These are phyloP conservation scores for Scheffersomyces titani DNA, from an alignment of 1,139 yeast genomes.

Conservation along the genomic window DNA sequence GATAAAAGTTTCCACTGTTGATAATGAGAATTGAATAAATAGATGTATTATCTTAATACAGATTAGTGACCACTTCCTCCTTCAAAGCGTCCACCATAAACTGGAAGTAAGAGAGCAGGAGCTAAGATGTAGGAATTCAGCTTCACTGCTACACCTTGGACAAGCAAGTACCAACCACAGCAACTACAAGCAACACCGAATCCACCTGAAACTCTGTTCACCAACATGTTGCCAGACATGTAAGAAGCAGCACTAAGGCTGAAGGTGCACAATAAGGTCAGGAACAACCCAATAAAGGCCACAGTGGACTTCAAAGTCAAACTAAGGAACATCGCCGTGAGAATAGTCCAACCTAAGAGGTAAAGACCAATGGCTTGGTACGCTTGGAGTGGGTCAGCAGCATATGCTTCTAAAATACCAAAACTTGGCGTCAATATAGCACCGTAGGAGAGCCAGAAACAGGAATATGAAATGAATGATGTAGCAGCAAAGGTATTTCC, in stretches of 20 bases:
- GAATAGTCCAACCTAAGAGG: slow-evolving; percentile 48
- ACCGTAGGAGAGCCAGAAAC: slow-evolving; percentile 41
- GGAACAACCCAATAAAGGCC: slow-evolving; percentile 38
- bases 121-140: neutral
- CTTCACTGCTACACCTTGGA: neutral
- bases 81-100: neutral
- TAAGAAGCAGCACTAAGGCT: slow-evolving; percentile 44
- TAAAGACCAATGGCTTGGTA: slow-evolving; percentile 43
- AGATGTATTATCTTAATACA: neutral
- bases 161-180: neutral
- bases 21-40: neutral
- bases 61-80: neutral
- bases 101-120: neutral
- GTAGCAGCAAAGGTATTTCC: slow-evolving; percentile 41
- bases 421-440: slow-evolving; percentile 30
- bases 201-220: neutral
- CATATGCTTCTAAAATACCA: slow-evolving; percentile 30
- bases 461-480: slow-evolving; percentile 35
- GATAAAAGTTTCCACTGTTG: neutral
- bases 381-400: slow-evolving; percentile 23
- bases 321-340: slow-evolving; percentile 39
- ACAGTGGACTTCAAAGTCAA: slow-evolving; percentile 47
- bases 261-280: slow-evolving; percentile 39
- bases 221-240: slow-evolving; percentile 22
- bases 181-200: neutral